Conservation (phyloP, 352 stramenopile genomes). For the Phytophthora pluvialis region DNA sequence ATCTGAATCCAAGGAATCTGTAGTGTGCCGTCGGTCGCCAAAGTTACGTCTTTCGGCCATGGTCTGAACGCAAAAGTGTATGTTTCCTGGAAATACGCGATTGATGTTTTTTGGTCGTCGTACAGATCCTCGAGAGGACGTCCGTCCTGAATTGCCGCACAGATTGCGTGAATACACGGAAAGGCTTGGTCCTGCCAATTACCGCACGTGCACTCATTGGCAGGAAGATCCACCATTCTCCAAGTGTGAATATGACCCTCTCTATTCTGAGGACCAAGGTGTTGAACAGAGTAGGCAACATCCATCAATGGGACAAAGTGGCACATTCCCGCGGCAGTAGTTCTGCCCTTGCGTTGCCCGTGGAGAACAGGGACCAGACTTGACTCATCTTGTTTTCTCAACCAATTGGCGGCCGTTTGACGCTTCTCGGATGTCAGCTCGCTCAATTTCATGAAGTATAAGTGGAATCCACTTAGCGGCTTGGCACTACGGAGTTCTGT, state of each 20-base stretch:
- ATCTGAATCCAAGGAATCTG: too few relatives aligned
- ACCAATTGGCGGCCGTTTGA: background rate
- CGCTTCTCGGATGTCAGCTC: background rate
- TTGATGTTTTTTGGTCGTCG: slow-evolving; percentile 2
- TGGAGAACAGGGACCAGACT: background rate
- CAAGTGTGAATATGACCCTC: background rate
- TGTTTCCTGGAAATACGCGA: slow-evolving; percentile 9
- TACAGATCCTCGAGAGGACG: slow-evolving; percentile 1
- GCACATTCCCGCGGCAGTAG: background rate
- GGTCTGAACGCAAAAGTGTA: slow-evolving; percentile 17
- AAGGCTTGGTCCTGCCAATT: background rate
- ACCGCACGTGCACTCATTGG: background rate
- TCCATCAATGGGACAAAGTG: background rate
- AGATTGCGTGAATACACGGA: slow-evolving; percentile 21
- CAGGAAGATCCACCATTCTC: background rate
- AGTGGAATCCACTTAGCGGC: background rate
- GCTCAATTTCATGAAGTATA: background rate
- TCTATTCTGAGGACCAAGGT: background rate
- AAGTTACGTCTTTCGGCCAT: slow-evolving; percentile 9
- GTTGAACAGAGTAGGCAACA: background rate
- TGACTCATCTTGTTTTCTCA: background rate
- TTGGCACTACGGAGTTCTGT: background rate
- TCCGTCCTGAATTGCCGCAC: background rate
- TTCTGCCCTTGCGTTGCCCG: background rate
- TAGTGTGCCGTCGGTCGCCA: too few relatives aligned